Evolutionary conservation across 441 rosid genomes (phyloP).

Genomic region (Dalechampia spathulata): DNA sequence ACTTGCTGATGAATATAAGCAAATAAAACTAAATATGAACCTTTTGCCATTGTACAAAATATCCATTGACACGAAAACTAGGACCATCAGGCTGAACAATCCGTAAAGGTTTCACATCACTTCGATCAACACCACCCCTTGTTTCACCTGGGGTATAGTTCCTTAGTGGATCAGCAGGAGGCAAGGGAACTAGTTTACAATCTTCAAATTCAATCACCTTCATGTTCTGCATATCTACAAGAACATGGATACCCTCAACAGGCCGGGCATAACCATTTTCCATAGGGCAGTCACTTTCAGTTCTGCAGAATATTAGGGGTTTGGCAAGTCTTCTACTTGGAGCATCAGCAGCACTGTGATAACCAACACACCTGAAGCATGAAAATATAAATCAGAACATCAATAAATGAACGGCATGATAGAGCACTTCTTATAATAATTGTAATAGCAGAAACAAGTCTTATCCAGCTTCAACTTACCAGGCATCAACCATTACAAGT

Average conservation of each 20-base stretch:
- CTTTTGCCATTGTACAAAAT: slow-evolving; percentile 88
- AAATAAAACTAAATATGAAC: slow-evolving; percentile 26
- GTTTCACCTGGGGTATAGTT: slow-evolving; percentile 80
- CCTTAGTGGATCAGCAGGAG: slow-evolving; percentile 84
- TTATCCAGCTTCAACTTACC: slow-evolving; percentile 34
- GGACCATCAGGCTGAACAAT: slow-evolving; percentile 89
- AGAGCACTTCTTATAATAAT: slow-evolving; percentile 1
- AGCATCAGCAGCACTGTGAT: slow-evolving; percentile 65
- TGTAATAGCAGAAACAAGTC: not conserved
- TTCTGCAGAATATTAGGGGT: slow-evolving; percentile 81
- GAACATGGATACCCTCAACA: slow-evolving; percentile 73
- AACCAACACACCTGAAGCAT: slow-evolving; percentile 65
- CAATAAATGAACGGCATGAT: too few species aligned
- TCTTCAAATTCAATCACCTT: slow-evolving; percentile 78
- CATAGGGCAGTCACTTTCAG: slow-evolving; percentile 87
- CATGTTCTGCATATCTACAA: slow-evolving; percentile 90
- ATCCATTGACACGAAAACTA: slow-evolving; percentile 71
- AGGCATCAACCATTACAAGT: slow-evolving; percentile 81
- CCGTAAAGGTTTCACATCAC: slow-evolving; percentile 79
- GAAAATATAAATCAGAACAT: slow-evolving; percentile 9
- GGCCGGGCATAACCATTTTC: slow-evolving; percentile 95
- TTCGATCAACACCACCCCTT: slow-evolving; percentile 83
- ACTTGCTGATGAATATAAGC: not conserved
- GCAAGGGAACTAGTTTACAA: slow-evolving; percentile 73
- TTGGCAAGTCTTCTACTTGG: slow-evolving; percentile 80